Conservation (phyloP, 805 yeast genomes). For the Metschnikowia gruessii region DNA sequence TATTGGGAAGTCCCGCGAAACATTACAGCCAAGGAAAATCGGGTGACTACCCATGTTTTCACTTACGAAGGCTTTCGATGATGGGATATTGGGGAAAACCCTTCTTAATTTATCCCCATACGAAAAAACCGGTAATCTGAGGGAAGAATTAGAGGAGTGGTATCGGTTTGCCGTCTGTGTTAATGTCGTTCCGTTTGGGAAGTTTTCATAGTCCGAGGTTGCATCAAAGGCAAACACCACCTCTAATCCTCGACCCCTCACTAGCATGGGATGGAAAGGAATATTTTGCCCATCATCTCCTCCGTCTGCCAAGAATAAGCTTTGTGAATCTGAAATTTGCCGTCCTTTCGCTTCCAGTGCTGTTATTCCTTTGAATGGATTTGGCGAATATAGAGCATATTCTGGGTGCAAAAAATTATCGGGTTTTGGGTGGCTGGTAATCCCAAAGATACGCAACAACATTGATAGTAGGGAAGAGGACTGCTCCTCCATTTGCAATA, state of each 20-base stretch:
- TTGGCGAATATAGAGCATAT: conserved; percentile 59
- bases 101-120: background rate
- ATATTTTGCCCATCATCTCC: conserved; percentile 51
- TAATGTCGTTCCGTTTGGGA: conserved; percentile 59
- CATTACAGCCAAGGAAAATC: conserved; percentile 43
- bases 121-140: conserved; percentile 10
- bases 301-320: conserved; percentile 42
- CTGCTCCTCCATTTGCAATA: conserved; percentile 19
- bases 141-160: conserved; percentile 18
- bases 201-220: conserved; percentile 51
- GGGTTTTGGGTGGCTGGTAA: conserved; percentile 8
- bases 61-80: conserved; percentile 23
- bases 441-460: conserved; percentile 15
- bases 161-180: conserved; percentile 36
- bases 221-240: conserved; percentile 42
- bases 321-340: conserved; percentile 17
- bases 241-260: conserved; percentile 34
- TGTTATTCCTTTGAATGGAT: conserved; percentile 46
- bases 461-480: conserved; percentile 13
- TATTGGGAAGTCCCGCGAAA: conserved; percentile 29
- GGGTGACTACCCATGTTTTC: conserved; percentile 27
- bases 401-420: conserved; percentile 49
- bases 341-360: conserved; percentile 14
- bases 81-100: conserved; percentile 38
- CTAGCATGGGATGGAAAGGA: conserved; percentile 46